phyloP scores from a whole-genome alignment of 257 asterid genomes.

The Rehmannia glutinosa region DNA sequence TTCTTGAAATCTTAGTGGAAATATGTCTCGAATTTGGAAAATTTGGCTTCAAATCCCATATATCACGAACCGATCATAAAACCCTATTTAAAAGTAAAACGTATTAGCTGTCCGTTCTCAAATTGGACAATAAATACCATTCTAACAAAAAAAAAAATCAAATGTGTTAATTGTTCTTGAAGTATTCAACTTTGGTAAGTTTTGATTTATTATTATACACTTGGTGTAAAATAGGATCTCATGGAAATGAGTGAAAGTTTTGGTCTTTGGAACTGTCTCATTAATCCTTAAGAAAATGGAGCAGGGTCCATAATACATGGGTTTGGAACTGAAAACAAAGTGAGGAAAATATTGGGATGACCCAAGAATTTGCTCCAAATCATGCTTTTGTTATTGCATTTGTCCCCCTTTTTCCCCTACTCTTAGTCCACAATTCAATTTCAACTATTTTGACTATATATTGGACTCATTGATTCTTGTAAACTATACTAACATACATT shows the following conservation, averaged over 20 bases:
- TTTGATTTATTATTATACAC: not conserved
- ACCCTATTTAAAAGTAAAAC: too few species aligned
- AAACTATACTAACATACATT: too few species aligned
- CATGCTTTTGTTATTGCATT: constrained; percentile 16
- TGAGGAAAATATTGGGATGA: constrained; percentile 17
- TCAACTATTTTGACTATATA: constrained; percentile 1
- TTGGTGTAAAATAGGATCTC: not conserved
- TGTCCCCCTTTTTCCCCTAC: constrained; percentile 7
- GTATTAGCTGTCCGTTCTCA: not conserved
- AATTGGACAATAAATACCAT: too few species aligned
- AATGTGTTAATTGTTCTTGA: not conserved
- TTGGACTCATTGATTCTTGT: not conserved
- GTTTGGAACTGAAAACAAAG: constrained; percentile 28
- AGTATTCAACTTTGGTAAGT: not conserved
- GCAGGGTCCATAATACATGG: constrained; percentile 4
- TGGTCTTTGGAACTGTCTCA: not conserved
- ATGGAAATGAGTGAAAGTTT: not conserved
- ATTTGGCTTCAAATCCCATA: too few species aligned
- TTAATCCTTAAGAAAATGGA: not conserved
- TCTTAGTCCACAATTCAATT: not conserved
- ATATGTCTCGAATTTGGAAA: too few species aligned
- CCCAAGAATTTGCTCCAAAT: constrained; percentile 20
- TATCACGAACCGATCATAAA: too few species aligned
- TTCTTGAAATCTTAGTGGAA: too few species aligned
- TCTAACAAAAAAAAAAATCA: too few species aligned